phyloP scores from a whole-genome alignment of 371 early-diverging fungal genomes.

The Saksenaea vasiformis region DNA sequence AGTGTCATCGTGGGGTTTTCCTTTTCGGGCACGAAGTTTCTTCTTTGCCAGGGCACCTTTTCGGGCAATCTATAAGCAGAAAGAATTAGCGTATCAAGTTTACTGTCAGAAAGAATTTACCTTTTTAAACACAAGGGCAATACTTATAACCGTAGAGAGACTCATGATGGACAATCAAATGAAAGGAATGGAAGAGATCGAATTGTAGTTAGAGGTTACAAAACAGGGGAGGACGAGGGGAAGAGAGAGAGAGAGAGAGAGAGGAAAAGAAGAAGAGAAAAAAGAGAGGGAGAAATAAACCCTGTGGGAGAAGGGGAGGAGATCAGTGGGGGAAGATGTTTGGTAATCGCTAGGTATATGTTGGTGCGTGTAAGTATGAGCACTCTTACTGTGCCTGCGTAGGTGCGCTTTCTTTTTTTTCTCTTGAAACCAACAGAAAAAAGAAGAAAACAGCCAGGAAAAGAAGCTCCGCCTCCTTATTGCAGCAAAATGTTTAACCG shows the following conservation, averaged over 20 bases:
- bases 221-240: not conserved
- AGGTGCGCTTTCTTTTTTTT: conserved; percentile 2
- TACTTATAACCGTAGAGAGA: conserved; percentile 23
- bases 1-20: conserved; percentile 4
- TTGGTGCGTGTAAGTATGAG: too few species aligned
- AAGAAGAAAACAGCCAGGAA: not conserved
- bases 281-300: conserved; percentile 6
- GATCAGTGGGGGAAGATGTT: not conserved
- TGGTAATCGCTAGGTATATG: too few species aligned
- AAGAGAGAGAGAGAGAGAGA: conserved; percentile 9
- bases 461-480: not conserved
- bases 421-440: not conserved
- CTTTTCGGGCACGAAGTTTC: conserved; percentile 8
- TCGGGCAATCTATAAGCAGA: conserved; percentile 18
- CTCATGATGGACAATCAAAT: conserved; percentile 20
- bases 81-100: not conserved
- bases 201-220: conserved; percentile 6
- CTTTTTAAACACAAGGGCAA: conserved; percentile 26
- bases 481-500: not conserved
- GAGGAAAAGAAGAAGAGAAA: conserved; percentile 18
- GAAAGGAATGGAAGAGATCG: conserved; percentile 24
- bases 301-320: not conserved
- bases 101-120: conserved; percentile 11
- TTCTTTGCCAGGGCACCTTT: conserved; percentile 20
- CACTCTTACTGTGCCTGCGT: conserved; percentile 5